Evolutionary conservation across 2,329 filamentous ascomycete genomes (phyloP).

Genomic region (Apiospora rasikravindrae): DNA sequence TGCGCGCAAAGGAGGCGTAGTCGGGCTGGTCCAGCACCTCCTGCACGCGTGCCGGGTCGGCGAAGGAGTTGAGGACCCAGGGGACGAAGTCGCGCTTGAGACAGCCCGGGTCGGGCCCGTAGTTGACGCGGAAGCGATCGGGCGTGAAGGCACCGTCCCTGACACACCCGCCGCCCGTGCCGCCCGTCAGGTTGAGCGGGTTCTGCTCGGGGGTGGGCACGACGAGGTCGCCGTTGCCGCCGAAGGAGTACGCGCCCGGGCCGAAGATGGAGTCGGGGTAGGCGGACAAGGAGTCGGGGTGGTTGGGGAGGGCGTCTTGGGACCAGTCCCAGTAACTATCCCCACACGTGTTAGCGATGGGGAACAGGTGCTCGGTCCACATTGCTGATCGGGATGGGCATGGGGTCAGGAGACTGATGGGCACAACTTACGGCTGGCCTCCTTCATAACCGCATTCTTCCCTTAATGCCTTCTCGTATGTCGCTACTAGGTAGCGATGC

Average conservation of each 20-base stretch:
- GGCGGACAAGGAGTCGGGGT: neutral
- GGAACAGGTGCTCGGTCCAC: neutral
- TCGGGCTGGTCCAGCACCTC: slow-evolving; percentile 13
- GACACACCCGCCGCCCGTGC: slow-evolving; percentile 18
- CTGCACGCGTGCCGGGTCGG: slow-evolving; percentile 3
- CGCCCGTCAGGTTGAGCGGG: slow-evolving; percentile 19
- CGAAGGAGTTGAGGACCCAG: slow-evolving; percentile 11
- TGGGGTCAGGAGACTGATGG: neutral
- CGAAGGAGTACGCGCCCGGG: slow-evolving; percentile 12
- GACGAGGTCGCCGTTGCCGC: slow-evolving; percentile 18
- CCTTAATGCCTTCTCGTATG: slow-evolving; percentile 10
- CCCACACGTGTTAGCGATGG: too few species aligned
- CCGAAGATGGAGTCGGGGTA: slow-evolving; percentile 8
- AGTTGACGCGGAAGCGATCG: slow-evolving; percentile 19
- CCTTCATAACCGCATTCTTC: slow-evolving; percentile 14
- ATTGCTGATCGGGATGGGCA: too few species aligned
- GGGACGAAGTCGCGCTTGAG: slow-evolving; percentile 18
- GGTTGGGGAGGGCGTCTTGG: neutral
- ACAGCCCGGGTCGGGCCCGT: slow-evolving; percentile 13
- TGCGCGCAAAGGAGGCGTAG: slow-evolving; percentile 5
- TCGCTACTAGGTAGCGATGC: slow-evolving; percentile 3
- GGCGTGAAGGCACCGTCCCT: slow-evolving; percentile 15
- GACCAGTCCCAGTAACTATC: slow-evolving; percentile 22
- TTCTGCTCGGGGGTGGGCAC: neutral
- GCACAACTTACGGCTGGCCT: neutral